Conservation (phyloP, 2,329 filamentous ascomycete genomes). For the Diaporthe citri region DNA sequence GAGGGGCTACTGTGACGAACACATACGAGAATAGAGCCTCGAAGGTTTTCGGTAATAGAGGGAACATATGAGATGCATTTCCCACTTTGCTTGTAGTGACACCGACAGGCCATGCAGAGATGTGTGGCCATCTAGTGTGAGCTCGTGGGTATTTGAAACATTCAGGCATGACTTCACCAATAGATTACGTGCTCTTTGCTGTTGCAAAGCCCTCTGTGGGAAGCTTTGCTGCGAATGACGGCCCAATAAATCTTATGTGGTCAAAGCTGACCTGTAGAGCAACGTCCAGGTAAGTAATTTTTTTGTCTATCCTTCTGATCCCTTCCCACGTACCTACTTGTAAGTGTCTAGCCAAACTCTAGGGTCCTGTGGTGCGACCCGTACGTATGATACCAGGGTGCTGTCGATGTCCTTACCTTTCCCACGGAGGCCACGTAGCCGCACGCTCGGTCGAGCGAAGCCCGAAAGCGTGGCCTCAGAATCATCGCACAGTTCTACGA, state of each 20-base stretch:
- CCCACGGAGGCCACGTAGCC: background rate
- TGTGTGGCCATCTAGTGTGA: background rate
- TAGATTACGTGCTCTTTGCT: background rate
- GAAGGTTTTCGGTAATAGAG: constrained; percentile 30
- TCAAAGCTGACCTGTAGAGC: too few species aligned
- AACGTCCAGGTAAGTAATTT: background rate
- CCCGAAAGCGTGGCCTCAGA: background rate
- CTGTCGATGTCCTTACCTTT: background rate
- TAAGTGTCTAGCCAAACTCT: background rate
- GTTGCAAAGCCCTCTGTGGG: background rate
- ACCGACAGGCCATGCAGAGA: background rate
- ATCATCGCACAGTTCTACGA: background rate
- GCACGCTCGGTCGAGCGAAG: background rate
- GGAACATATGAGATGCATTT: background rate
- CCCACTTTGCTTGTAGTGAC: too few species aligned
- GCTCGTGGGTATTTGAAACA: background rate
- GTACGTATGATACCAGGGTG: background rate
- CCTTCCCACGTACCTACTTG: background rate
- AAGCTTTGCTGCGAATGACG: background rate
- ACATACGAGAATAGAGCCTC: constrained; percentile 25
- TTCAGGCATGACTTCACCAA: background rate
- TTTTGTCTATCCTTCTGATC: background rate
- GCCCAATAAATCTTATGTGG: too few species aligned
- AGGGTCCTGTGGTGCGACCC: background rate
- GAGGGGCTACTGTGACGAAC: constrained; percentile 30